A percentile compares a stretch with the other conserved stretches of the same genome.
These are phyloP conservation scores for Rubia balearica DNA, from an alignment of 305 asterid species.

Conservation along the genomic window DNA sequence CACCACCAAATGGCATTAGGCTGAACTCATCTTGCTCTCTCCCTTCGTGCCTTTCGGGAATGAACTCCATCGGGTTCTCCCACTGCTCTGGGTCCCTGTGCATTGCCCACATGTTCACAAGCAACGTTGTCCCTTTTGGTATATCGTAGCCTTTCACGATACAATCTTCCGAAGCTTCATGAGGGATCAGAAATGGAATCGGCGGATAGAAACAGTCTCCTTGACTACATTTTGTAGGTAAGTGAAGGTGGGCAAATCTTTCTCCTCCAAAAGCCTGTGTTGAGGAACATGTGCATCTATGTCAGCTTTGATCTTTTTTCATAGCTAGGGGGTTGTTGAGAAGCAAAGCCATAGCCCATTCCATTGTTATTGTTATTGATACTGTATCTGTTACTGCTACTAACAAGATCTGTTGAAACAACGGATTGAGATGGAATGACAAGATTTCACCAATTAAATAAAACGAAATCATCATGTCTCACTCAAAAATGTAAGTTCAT, in stretches of 20 bases:
- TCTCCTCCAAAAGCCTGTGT: constrained; percentile 24
- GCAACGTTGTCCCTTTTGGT: constrained; percentile 9
- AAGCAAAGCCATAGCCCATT: constrained; percentile 34
- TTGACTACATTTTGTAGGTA: constrained; percentile 24
- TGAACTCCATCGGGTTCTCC: constrained; percentile 11
- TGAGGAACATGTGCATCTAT: constrained; percentile 18
- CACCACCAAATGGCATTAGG: constrained; percentile 5
- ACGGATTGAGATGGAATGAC: no score
- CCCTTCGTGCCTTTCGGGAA: constrained; percentile 9
- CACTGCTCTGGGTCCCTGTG: constrained; percentile 11
- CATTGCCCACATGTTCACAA: constrained; percentile 16
- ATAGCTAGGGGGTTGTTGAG: constrained; percentile 28
- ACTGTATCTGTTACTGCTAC: constrained; percentile 29
- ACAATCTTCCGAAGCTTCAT: constrained; percentile 12
- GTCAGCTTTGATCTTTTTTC: constrained; percentile 24
- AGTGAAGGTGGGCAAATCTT: constrained; percentile 25
- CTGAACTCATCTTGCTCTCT: neutral
- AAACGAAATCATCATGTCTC: no score
- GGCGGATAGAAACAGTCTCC: constrained; percentile 31
- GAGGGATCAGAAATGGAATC: constrained; percentile 10
- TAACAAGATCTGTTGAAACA: constrained; percentile 18
- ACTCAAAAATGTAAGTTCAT: no score
- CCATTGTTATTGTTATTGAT: constrained; percentile 33
- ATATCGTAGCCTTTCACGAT: constrained; percentile 1
- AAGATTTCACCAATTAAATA: neutral